Conservation (phyloP, 768 basidiomycete genomes). For the Heimioporus sp. region DNA sequence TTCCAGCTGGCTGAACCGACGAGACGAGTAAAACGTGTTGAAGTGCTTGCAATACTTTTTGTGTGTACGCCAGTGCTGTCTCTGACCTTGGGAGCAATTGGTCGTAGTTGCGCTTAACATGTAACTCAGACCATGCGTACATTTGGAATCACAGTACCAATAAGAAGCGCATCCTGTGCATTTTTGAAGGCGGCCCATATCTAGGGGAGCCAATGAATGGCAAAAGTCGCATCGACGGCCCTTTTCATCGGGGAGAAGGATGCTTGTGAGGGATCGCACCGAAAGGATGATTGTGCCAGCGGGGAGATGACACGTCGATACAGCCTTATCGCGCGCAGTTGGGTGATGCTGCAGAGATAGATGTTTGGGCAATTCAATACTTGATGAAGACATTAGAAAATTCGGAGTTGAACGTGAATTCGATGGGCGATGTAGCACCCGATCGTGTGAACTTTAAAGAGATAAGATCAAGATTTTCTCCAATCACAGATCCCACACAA, state of each 20-base stretch:
- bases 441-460: no score
- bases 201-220: slow-evolving; percentile 35
- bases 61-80: slow-evolving; percentile 64
- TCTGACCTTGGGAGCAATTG: slow-evolving; percentile 52
- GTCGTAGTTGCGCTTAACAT: slow-evolving; percentile 2
- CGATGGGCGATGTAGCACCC: no score
- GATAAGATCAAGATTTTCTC: no score
- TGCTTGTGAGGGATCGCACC: slow-evolving; percentile 42
- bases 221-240: slow-evolving; percentile 68
- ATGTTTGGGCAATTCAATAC: slow-evolving; percentile 3
- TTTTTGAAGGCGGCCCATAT: slow-evolving; percentile 38
- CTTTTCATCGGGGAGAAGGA: slow-evolving; percentile 56
- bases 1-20: slow-evolving; percentile 46
- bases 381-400: slow-evolving; percentile 5
- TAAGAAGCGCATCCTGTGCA: slow-evolving; percentile 69
- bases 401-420: no score
- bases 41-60: slow-evolving; percentile 64
- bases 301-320: slow-evolving; percentile 37
- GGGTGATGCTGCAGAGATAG: slow-evolving; percentile 41
- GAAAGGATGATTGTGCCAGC: slow-evolving; percentile 52
- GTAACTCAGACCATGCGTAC: slow-evolving; percentile 39
- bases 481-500: no score
- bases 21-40: slow-evolving; percentile 45
- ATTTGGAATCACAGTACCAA: slow-evolving; percentile 69
- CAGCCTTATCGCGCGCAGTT: slow-evolving; percentile 49